A percentile compares a stretch with the other conserved stretches of the same genome.
phyloP scores from a whole-genome alignment of 1,139 yeast species.

The Suhomyces ambrosiae region DNA sequence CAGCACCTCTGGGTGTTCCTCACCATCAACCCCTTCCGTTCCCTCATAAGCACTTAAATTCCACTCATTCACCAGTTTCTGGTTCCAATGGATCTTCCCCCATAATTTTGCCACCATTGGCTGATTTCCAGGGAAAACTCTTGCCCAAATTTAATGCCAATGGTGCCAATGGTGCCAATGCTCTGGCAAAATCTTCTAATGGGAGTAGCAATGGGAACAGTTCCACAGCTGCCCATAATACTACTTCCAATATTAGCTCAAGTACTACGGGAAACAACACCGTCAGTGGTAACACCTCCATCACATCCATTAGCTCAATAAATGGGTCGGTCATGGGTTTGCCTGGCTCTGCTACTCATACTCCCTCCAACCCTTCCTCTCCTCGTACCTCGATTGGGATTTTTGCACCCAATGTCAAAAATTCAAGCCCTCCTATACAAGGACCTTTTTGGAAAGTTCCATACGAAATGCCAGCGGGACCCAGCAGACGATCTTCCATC shows the following conservation, averaged over 20 bases:
- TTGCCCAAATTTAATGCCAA: constrained; percentile 7
- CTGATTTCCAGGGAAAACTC: constrained; percentile 18
- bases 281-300: no score
- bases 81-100: constrained; percentile 18
- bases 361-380: constrained; percentile 15
- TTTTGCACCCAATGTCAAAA: constrained; percentile 19
- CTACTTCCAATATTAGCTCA: no score
- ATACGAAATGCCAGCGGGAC: constrained; percentile 46
- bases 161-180: constrained; percentile 3
- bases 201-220: no score
- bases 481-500: constrained; percentile 14
- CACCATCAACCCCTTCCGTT: constrained; percentile 24
- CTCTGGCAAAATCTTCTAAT: no score
- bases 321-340: not conserved
- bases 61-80: constrained; percentile 22
- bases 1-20: not conserved
- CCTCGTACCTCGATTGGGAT: constrained; percentile 18
- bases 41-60: constrained; percentile 17
- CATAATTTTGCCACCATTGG: constrained; percentile 31
- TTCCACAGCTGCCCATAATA: no score
- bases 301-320: constrained; percentile 17
- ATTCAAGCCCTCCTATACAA: constrained; percentile 39
- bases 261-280: no score
- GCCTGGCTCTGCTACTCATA: not conserved
- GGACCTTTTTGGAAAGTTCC: constrained; percentile 57